phyloP scores from a whole-genome alignment of 495 filamentous ascomycete species.

The Copromyces sp. region DNA sequence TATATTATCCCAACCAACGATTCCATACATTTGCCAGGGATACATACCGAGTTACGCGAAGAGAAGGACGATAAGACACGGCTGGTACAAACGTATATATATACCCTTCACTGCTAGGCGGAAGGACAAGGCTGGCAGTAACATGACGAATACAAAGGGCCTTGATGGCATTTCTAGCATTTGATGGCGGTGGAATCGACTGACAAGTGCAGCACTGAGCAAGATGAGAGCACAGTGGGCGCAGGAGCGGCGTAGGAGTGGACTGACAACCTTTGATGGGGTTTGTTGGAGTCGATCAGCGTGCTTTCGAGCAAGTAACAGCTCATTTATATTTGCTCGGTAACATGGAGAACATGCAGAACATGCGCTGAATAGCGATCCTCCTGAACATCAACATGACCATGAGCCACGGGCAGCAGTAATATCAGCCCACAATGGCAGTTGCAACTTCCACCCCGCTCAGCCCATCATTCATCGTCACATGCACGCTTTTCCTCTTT shows the following conservation, averaged over 20 bases:
- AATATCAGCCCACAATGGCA: neutral
- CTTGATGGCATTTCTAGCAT: neutral
- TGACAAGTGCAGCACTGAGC: neutral
- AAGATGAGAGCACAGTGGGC: neutral
- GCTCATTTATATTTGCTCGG: too few relatives aligned
- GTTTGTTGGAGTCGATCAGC: neutral
- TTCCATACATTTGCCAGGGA: neutral
- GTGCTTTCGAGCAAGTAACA: neutral
- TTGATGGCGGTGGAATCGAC: neutral
- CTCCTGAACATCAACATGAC: neutral
- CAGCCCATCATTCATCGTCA: too few relatives aligned
- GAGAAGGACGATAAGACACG: neutral
- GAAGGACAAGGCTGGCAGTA: neutral
- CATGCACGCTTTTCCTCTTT: too few relatives aligned
- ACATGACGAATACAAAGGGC: neutral
- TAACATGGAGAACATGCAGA: too few relatives aligned
- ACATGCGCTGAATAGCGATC: too few relatives aligned
- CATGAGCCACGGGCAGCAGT: neutral
- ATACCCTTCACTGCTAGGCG: neutral
- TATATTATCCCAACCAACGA: neutral
- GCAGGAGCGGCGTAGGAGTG: neutral
- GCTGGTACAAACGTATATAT: neutral
- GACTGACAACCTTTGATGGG: neutral
- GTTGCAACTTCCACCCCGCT: too few relatives aligned
- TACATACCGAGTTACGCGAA: neutral